These are phyloP conservation scores for Priceomyces melissophilus DNA, from an alignment of 805 yeast species.

Conservation along the genomic window DNA sequence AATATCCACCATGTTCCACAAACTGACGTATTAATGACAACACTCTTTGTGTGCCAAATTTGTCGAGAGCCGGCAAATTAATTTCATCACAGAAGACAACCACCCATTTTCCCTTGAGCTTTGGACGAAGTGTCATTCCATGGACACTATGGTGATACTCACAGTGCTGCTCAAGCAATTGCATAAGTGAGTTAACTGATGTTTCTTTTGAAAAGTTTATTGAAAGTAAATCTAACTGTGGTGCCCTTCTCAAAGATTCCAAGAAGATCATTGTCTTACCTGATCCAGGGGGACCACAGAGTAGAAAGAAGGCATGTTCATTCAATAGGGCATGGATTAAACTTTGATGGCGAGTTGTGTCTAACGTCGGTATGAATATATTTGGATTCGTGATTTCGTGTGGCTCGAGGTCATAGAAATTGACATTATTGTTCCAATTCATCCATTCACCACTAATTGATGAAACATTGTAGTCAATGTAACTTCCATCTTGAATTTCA, in stretches of 20 bases:
- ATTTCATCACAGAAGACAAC: conserved; percentile 91
- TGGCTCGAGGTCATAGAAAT: conserved; percentile 47
- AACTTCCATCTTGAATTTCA: not conserved
- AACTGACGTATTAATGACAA: conserved; percentile 72
- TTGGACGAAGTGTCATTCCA: conserved; percentile 59
- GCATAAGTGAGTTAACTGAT: conserved; percentile 55
- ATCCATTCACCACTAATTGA: conserved; percentile 48
- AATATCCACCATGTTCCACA: conserved; percentile 72
- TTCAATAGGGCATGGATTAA: conserved; percentile 55
- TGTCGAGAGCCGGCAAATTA: conserved; percentile 72
- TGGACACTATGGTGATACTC: conserved; percentile 48
- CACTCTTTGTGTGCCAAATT: conserved; percentile 69
- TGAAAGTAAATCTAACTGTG: conserved; percentile 57
- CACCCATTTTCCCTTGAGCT: conserved; percentile 59
- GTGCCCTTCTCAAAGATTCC: conserved; percentile 58
- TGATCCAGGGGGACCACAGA: conserved; percentile 97
- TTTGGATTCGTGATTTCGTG: conserved; percentile 60
- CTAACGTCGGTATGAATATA: conserved; percentile 72
- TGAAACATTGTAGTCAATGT: conserved; percentile 39
- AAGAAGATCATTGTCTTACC: conserved; percentile 92
- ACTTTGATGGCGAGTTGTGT: conserved; percentile 66
- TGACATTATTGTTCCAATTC: conserved; percentile 38
- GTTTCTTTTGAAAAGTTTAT: conserved; percentile 85
- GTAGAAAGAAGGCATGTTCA: conserved; percentile 56
- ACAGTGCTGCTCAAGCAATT: conserved; percentile 71